Base-by-base conservation (phyloP, 345 rosid species). In the Lagerstroemia speciosa region DNA sequence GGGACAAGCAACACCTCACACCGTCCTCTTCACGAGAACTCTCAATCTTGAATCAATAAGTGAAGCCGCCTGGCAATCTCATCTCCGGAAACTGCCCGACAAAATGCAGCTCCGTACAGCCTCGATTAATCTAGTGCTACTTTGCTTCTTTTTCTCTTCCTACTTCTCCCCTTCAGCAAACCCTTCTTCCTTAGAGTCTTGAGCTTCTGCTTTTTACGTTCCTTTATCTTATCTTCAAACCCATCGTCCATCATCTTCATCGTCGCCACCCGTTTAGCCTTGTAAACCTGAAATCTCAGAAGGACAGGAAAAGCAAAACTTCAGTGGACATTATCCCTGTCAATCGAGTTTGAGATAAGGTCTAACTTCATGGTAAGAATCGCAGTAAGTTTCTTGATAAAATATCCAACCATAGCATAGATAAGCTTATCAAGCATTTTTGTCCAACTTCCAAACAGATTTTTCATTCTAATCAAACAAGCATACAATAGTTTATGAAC, bases 211-310 rank as follows among this genome's bases (percentile, higher is more conserved):
- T 75, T 84, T 74, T 79, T 91, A 70, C 96, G 78, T 69, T 88
- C 92, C 58, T 86, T 85, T 9, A 64, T 84, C 78, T 82, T 88
- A 68, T 94, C 97, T 69, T 94, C 97, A 46, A 88, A 89, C 6
- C 99, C 96, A 33, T 88, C 89, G 27, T 94, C 97, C 78, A 82
- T 72, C 89, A 89, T 85, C 83, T 88, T 94, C 99, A 91, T 89
- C 65, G 78, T 76, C 1, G 93, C 93, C 72, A 88, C 96, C 1
- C 93, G 93, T 74, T 77, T 91, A 3, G 99, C 99, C 83, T 94
- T 89, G 73, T 77, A 86, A 8, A 94, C 85, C 97, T 91, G 86
- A 36, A 76, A 79, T 20, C n/a, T n/a, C n/a, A n/a, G n/a, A n/a
- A n/a, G n/a, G n/a, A n/a, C n/a, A n/a, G n/a, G n/a, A n/a, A n/a